A percentile compares a stretch with the other conserved stretches of the same genome.
Conservation (phyloP, 163 green algal genomes). For the Volvox carteri region DNA sequence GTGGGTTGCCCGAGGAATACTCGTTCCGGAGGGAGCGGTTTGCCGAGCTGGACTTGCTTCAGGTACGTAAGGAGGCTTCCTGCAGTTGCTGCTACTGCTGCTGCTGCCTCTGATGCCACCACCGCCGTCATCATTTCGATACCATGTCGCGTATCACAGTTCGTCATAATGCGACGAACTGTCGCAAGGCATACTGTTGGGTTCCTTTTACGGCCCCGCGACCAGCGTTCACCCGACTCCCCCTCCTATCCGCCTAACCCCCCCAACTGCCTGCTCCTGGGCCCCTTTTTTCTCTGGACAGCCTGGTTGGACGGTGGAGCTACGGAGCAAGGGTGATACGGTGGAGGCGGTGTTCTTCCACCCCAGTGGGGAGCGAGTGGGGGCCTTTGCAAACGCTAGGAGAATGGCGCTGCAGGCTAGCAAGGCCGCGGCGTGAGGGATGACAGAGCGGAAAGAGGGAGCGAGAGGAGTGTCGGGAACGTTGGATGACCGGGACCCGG, state of each 20-base stretch:
- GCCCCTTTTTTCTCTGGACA: background rate
- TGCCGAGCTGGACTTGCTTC: conserved; percentile 88
- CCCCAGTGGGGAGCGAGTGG: conserved; percentile 79
- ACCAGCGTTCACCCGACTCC: background rate
- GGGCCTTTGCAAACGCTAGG: conserved; percentile 83
- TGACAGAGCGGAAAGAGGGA: too few species aligned
- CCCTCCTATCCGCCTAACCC: too few species aligned
- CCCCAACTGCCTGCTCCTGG: too few species aligned
- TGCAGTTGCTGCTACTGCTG: too few species aligned
- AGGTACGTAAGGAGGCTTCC: conserved; percentile 58
- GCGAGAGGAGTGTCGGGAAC: too few species aligned
- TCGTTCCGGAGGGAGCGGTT: conserved; percentile 86
- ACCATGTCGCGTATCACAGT: background rate
- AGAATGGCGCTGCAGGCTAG: conserved; percentile 75
- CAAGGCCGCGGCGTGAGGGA: conserved; percentile 41
- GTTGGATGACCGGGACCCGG: too few species aligned
- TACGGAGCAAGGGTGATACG: conserved; percentile 73
- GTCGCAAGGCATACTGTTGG: background rate
- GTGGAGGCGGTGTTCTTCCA: conserved; percentile 92
- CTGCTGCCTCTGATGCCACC: too few species aligned
- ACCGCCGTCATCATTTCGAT: background rate
- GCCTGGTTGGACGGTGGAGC: conserved; percentile 86
- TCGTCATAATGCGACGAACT: background rate
- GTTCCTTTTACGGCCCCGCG: background rate
- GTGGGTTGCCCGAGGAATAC: conserved; percentile 82